A percentile compares a stretch with the other conserved stretches of the same genome.
Evolutionary conservation across 495 filamentous ascomycete genomes (phyloP).

Genomic region (Sordaria brevicollis): DNA sequence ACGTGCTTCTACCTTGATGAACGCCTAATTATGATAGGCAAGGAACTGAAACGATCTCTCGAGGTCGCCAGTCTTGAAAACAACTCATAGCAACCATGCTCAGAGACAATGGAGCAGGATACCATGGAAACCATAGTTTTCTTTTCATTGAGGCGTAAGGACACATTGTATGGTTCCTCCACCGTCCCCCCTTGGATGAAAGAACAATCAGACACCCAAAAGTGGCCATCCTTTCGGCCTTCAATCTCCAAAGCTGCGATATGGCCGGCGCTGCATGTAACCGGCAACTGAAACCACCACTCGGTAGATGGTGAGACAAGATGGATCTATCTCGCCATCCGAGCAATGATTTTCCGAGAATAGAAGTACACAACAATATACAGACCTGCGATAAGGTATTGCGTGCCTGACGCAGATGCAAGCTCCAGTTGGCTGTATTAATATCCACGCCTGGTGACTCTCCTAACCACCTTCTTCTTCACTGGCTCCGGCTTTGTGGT

Average conservation of each 20-base stretch:
- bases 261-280: neutral
- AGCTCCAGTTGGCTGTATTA: neutral
- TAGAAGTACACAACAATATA: neutral
- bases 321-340: neutral
- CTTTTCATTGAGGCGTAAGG: neutral
- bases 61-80: no score
- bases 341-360: neutral
- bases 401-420: neutral
- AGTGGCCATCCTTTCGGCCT: neutral
- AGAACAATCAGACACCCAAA: neutral
- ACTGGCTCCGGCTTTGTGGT: conserved; percentile 5
- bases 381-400: neutral
- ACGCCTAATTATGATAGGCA: no score
- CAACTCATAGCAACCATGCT: no score
- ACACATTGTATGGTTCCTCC: neutral
- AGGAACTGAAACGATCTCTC: no score
- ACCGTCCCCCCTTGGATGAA: neutral
- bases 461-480: conserved; percentile 8
- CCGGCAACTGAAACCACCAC: neutral
- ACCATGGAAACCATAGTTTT: neutral
- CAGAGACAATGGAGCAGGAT: neutral
- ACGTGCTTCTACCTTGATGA: no score
- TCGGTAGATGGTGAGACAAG: neutral
- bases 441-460: conserved; percentile 9
- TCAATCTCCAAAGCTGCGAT: neutral